Conservation (phyloP, 148 eudicot genomes). For the Amaranthus cruentus region DNA sequence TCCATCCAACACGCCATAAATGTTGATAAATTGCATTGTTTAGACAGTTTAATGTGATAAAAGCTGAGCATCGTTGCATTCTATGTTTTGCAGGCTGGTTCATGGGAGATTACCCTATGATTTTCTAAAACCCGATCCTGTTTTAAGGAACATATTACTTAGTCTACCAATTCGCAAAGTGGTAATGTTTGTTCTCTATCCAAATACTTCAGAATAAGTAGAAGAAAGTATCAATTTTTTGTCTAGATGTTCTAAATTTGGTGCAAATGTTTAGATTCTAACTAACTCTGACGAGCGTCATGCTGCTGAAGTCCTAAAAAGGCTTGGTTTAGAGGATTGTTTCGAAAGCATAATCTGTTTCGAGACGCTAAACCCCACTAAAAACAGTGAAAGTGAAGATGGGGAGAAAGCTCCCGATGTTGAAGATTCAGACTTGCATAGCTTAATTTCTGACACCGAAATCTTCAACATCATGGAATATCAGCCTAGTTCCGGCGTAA, state of each 20-base stretch:
- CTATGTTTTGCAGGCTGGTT: conserved; percentile 50
- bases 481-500: conserved; percentile 32
- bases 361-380: conserved; percentile 66
- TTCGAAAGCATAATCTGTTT: conserved; percentile 72
- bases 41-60: neutral
- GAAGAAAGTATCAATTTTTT: neutral
- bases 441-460: conserved; percentile 15
- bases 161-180: conserved; percentile 77
- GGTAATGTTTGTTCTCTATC: conserved; percentile 37
- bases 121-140: conserved; percentile 64
- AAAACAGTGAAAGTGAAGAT: conserved; percentile 6
- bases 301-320: conserved; percentile 46
- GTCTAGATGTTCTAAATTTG: neutral
- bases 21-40: neutral
- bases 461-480: conserved; percentile 37
- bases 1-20: too few relatives aligned
- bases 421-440: conserved; percentile 13
- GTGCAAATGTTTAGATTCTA: conserved; percentile 43
- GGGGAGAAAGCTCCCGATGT: conserved; percentile 20
- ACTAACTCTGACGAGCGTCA: conserved; percentile 76
- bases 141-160: conserved; percentile 58
- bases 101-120: conserved; percentile 93
- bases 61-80: neutral
- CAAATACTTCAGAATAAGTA: neutral
- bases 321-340: conserved; percentile 86